These are phyloP conservation scores for Blepharisma undulans DNA, from an alignment of 169 alveolate species.

Conservation along the genomic window DNA sequence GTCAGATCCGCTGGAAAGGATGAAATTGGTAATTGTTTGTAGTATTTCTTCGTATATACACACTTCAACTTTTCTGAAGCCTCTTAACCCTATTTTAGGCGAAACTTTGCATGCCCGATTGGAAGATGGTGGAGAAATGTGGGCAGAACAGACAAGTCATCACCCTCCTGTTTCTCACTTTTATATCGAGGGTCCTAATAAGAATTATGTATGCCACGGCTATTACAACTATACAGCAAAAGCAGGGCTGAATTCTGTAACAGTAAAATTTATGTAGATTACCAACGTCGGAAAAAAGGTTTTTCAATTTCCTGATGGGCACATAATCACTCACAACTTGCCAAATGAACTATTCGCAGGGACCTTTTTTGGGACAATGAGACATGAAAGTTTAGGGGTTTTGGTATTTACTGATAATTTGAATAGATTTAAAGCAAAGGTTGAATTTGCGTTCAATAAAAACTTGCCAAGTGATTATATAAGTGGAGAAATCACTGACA, in stretches of 20 bases:
- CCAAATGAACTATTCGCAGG: conserved; percentile 41
- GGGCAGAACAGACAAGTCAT: conserved; percentile 76
- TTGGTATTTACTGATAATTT: conserved; percentile 56
- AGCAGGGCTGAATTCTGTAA: conserved; percentile 49
- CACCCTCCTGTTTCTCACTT: conserved; percentile 82
- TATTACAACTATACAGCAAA: conserved; percentile 54
- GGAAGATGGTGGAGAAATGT: conserved; percentile 74
- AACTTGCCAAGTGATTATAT: conserved; percentile 54
- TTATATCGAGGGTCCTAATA: conserved; percentile 67
- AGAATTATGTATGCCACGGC: conserved; percentile 61
- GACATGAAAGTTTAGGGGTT: conserved; percentile 59
- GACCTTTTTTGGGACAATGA: conserved; percentile 67
- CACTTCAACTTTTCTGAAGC: conserved; percentile 72
- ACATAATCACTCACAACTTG: neutral
- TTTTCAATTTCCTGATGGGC: conserved; percentile 57
- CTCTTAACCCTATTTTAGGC: conserved; percentile 89
- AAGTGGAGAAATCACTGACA: conserved; percentile 58
- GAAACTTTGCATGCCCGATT: conserved; percentile 80
- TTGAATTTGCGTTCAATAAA: conserved; percentile 59
- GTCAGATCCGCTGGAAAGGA: conserved; percentile 60
- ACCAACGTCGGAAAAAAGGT: conserved; percentile 36
- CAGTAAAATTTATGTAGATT: neutral
- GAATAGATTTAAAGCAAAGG: conserved; percentile 41
- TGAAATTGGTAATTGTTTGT: conserved; percentile 43
- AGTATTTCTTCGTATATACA: conserved; percentile 25